These are phyloP conservation scores for Gliomastix tumulicola DNA, from an alignment of 2,329 filamentous ascomycete genomes.

Conservation along the genomic window DNA sequence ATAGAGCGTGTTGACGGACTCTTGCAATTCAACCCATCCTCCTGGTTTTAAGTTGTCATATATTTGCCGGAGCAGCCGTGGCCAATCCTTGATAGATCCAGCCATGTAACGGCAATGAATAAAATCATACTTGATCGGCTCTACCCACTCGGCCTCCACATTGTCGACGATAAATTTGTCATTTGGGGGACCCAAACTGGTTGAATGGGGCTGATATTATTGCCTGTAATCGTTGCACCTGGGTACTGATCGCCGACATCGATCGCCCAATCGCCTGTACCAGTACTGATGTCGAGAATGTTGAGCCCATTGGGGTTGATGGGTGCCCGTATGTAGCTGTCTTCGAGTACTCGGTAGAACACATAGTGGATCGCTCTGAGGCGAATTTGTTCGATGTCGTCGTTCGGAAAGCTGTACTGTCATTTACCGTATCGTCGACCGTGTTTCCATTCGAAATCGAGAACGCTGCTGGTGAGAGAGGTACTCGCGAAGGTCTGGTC, in stretches of 20 bases:
- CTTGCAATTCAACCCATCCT: slow-evolving; percentile 39
- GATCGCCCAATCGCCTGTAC: slow-evolving; percentile 14
- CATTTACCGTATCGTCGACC: slow-evolving; percentile 32
- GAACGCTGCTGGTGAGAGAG: slow-evolving; percentile 21
- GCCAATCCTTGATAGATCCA: slow-evolving; percentile 23
- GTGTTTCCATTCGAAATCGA: slow-evolving; percentile 28
- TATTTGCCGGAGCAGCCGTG: slow-evolving; percentile 12
- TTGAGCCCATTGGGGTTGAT: slow-evolving; percentile 26
- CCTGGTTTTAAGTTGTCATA: slow-evolving; percentile 33
- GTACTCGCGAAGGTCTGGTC: slow-evolving; percentile 4
- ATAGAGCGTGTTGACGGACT: slow-evolving; percentile 25
- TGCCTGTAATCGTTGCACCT: slow-evolving; percentile 23
- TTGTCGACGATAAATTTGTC: slow-evolving; percentile 53
- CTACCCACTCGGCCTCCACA: slow-evolving; percentile 45
- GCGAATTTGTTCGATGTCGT: slow-evolving; percentile 27
- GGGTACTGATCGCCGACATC: background rate
- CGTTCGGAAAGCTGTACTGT: slow-evolving; percentile 28
- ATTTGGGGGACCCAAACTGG: slow-evolving; percentile 47
- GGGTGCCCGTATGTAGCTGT: slow-evolving; percentile 25
- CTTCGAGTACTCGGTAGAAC: slow-evolving; percentile 19
- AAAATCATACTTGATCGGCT: slow-evolving; percentile 17
- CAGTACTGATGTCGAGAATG: slow-evolving; percentile 36
- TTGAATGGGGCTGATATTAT: slow-evolving; percentile 35
- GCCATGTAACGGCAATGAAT: slow-evolving; percentile 27
- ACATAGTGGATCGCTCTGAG: slow-evolving; percentile 30